phyloP scores from a whole-genome alignment of 495 filamentous ascomycete species.

The Astrocystis sublimbata region DNA sequence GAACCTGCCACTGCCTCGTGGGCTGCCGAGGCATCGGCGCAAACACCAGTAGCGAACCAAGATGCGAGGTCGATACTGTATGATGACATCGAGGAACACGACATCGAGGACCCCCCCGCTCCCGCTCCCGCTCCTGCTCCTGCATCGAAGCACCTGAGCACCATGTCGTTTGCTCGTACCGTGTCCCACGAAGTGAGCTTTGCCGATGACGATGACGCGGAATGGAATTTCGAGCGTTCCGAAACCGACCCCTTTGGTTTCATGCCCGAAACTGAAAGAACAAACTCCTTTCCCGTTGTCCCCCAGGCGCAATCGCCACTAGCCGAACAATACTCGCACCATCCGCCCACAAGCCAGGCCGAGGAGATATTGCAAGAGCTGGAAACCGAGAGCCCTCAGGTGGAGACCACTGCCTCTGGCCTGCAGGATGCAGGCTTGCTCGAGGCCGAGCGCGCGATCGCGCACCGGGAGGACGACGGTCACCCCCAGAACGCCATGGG shows the following conservation, averaged over 20 bases:
- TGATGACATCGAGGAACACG: too few species aligned
- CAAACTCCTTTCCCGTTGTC: conserved; percentile 64
- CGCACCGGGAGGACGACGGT: background rate
- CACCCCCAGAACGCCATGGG: conserved; percentile 35
- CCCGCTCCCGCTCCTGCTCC: conserved; percentile 26
- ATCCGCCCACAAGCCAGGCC: conserved; percentile 43
- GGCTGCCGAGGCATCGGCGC: conserved; percentile 21
- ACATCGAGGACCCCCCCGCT: conserved; percentile 20
- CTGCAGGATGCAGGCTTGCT: background rate
- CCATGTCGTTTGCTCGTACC: conserved; percentile 55
- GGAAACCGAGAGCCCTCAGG: conserved; percentile 35
- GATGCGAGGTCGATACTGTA: conserved; percentile 18
- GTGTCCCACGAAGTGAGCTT: conserved; percentile 56
- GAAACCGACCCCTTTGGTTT: conserved; percentile 58
- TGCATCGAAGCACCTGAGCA: conserved; percentile 49
- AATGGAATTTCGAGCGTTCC: conserved; percentile 50
- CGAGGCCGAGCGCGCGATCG: background rate
- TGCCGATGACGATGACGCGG: conserved; percentile 54
- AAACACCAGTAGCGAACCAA: too few species aligned
- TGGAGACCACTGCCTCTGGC: conserved; percentile 14
- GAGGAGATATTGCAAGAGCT: conserved; percentile 44
- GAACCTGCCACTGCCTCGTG: conserved; percentile 29
- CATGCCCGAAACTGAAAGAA: conserved; percentile 53
- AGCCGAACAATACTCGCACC: conserved; percentile 26
- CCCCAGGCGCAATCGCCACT: conserved; percentile 38